Evolutionary conservation across 78 protist species (phyloP).

Genomic region (Mantamonas sphyraenae): DNA sequence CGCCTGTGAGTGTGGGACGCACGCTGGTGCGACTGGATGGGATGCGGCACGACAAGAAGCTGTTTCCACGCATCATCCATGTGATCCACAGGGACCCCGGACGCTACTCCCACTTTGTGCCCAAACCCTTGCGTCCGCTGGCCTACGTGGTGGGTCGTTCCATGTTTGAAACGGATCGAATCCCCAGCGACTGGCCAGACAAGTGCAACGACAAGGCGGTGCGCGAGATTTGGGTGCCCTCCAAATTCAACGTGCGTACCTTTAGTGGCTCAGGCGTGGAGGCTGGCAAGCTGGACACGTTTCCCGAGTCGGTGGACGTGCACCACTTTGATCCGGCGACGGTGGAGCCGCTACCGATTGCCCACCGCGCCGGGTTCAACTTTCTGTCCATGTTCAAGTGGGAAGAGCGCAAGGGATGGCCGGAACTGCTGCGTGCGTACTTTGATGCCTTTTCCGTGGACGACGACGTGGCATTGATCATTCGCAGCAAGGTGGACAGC

Average conservation of each 20-base stretch:
- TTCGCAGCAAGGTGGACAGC: neutral
- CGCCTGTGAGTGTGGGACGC: too few relatives aligned
- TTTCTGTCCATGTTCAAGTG: slow-evolving; percentile 34
- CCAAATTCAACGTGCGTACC: neutral
- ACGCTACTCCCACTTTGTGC: slow-evolving; percentile 1
- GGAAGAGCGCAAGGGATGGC: slow-evolving; percentile 47
- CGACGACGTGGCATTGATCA: neutral
- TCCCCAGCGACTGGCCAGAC: slow-evolving; percentile 23
- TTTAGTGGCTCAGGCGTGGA: slow-evolving; percentile 34
- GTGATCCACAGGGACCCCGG: slow-evolving; percentile 31
- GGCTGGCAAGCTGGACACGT: neutral
- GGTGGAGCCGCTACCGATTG: neutral
- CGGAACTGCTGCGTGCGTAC: slow-evolving; percentile 23
- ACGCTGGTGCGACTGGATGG: too few relatives aligned
- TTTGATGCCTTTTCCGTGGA: slow-evolving; percentile 1
- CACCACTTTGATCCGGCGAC: slow-evolving; percentile 2
- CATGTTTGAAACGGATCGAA: slow-evolving; percentile 26
- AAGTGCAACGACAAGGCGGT: neutral
- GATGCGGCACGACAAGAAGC: too few relatives aligned
- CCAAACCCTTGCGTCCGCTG: neutral
- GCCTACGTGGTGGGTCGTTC: slow-evolving; percentile 25
- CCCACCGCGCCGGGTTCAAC: neutral
- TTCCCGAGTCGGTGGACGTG: slow-evolving; percentile 35
- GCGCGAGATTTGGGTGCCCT: slow-evolving; percentile 50
- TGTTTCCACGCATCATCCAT: neutral